A percentile compares a stretch with the other conserved stretches of the same genome.
phyloP scores from a whole-genome alignment of 768 basidiomycete genomes.

The Strobilomyces confusus region DNA sequence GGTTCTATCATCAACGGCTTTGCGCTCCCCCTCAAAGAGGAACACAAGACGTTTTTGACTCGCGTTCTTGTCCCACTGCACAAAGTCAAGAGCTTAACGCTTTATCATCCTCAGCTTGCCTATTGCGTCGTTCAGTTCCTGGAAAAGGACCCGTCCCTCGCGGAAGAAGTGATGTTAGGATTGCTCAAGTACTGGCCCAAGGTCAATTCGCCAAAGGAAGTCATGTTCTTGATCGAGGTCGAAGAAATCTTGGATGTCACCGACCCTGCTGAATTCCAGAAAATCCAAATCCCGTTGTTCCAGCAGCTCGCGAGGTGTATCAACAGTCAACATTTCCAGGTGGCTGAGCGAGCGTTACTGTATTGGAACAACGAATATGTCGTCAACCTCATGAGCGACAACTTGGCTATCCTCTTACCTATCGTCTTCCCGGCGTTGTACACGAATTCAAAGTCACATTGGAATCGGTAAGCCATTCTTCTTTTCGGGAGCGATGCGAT shows the following conservation, averaged over 20 bases:
- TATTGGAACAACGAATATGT: conserved; percentile 99
- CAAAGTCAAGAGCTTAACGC: conserved; percentile 95
- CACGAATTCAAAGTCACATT: conserved; percentile 93
- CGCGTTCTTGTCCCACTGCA: conserved; percentile 93
- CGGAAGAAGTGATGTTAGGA: conserved; percentile 94
- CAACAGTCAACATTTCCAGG: conserved; percentile 99
- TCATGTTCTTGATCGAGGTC: conserved; percentile 99
- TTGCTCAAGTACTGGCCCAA: conserved; percentile 99
- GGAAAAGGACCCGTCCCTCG: conserved; percentile 89
- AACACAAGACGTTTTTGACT: conserved; percentile 97
- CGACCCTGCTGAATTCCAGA: conserved; percentile 92
- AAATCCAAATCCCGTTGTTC: conserved; percentile 91
- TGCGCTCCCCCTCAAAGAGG: conserved; percentile 94
- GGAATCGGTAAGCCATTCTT: conserved; percentile 79
- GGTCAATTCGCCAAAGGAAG: conserved; percentile 98
- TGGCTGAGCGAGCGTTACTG: conserved; percentile 92
- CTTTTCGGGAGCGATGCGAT: background rate
- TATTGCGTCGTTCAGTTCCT: conserved; percentile 99
- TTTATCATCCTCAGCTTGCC: conserved; percentile 98
- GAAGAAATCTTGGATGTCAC: conserved; percentile 99
- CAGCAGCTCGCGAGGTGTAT: conserved; percentile 94
- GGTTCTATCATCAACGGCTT: conserved; percentile 99
- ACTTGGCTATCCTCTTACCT: conserved; percentile 81
- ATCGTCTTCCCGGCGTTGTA: conserved; percentile 97
- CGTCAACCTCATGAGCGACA: conserved; percentile 98